Evolutionary conservation across 2,329 filamentous ascomycete genomes (phyloP).

Genomic region (Cladosporium cucumerinum): DNA sequence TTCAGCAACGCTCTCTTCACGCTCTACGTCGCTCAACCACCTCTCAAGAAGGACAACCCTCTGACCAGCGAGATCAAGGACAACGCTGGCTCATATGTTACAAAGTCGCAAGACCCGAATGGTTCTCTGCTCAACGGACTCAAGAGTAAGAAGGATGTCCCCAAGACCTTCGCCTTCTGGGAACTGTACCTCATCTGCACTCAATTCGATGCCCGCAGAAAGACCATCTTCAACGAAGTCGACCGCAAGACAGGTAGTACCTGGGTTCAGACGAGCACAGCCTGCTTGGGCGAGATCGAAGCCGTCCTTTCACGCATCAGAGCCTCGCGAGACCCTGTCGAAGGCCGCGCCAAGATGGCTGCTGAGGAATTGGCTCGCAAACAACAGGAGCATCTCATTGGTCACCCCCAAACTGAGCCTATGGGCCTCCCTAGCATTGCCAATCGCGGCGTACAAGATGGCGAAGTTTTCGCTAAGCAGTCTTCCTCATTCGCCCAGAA

Average conservation of each 20-base stretch:
- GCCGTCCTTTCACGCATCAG: conserved; percentile 66
- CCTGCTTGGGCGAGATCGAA: conserved; percentile 68
- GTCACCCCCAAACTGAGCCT: conserved; percentile 36
- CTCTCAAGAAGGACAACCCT: conserved; percentile 78
- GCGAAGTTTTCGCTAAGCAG: conserved; percentile 25
- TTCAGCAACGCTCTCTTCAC: conserved; percentile 74
- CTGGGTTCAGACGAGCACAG: conserved; percentile 72
- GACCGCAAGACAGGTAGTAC: conserved; percentile 73
- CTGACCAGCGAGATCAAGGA: conserved; percentile 75
- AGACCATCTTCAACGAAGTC: conserved; percentile 81
- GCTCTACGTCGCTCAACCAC: conserved; percentile 73
- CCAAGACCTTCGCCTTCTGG: conserved; percentile 86
- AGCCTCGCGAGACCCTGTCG: conserved; percentile 33
- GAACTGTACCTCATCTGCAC: conserved; percentile 78
- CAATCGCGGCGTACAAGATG: conserved; percentile 25
- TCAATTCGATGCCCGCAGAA: conserved; percentile 69
- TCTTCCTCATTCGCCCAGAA: conserved; percentile 27
- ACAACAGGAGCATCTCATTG: conserved; percentile 22
- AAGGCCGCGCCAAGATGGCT: conserved; percentile 21
- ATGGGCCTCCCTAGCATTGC: conserved; percentile 30
- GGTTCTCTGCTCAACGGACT: conserved; percentile 82
- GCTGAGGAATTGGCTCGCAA: conserved; percentile 20
- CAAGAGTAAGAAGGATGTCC: conserved; percentile 75
- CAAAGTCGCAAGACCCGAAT: conserved; percentile 64
- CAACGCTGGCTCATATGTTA: conserved; percentile 25